These are phyloP conservation scores for Colletotrichum destructivum DNA, from an alignment of 2,329 filamentous ascomycete species.

Conservation along the genomic window DNA sequence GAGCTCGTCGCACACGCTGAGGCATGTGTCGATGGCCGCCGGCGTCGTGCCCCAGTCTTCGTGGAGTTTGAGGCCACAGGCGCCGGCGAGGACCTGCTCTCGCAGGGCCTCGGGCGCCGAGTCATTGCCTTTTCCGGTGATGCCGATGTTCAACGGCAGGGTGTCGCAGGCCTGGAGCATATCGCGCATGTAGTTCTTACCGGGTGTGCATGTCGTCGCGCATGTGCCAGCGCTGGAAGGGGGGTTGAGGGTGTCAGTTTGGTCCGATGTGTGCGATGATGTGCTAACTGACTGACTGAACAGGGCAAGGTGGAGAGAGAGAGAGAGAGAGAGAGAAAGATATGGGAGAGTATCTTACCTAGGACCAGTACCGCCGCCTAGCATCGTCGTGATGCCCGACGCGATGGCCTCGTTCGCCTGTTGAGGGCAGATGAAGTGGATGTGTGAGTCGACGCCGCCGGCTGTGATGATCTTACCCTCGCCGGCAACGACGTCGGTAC, in stretches of 20 bases:
- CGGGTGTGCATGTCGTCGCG: constrained; percentile 94
- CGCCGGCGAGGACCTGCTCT: constrained; percentile 87
- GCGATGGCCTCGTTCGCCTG: constrained; percentile 88
- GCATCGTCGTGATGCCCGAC: constrained; percentile 89
- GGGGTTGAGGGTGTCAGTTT: constrained; percentile 44
- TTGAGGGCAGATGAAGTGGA: constrained; percentile 96
- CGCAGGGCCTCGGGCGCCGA: constrained; percentile 77
- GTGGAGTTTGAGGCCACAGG: constrained; percentile 92
- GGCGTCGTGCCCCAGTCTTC: constrained; percentile 97
- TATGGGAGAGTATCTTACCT: constrained; percentile 64
- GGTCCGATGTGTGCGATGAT: background rate
- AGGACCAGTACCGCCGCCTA: constrained; percentile 94
- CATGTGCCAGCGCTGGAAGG: constrained; percentile 81
- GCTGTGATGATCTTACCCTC: constrained; percentile 94
- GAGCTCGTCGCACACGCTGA: constrained; percentile 88
- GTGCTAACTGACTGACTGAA: background rate
- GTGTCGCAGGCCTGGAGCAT: constrained; percentile 92
- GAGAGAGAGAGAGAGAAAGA: too few relatives aligned
- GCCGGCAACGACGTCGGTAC: constrained; percentile 92
- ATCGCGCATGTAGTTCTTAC: constrained; percentile 83
- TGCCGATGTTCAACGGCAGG: constrained; percentile 88
- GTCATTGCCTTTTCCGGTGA: constrained; percentile 96
- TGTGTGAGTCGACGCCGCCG: constrained; percentile 90
- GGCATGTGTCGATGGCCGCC: constrained; percentile 89
- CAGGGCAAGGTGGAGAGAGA: background rate